Evolutionary conservation across 495 filamentous ascomycete genomes (phyloP).

Genomic region (Podospora tetraspora): DNA sequence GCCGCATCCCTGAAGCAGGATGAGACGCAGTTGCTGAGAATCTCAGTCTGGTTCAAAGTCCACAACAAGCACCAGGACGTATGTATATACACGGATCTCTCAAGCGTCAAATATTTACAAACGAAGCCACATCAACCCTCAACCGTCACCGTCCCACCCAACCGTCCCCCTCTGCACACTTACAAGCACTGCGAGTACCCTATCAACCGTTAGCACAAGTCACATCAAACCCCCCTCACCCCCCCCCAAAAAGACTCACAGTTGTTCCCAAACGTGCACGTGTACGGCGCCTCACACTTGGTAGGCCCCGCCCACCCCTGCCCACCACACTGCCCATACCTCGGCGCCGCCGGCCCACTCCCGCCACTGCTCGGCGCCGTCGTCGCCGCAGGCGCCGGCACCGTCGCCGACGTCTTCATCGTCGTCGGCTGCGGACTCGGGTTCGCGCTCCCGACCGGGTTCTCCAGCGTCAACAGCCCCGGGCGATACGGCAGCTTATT

Average conservation of each 20-base stretch:
- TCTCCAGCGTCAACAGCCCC: slow-evolving; percentile 46
- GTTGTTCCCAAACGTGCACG: slow-evolving; percentile 17
- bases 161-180: not conserved
- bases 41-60: not conserved
- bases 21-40: not conserved
- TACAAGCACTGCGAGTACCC: slow-evolving; percentile 10
- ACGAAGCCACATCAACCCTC: not conserved
- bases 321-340: slow-evolving; percentile 20
- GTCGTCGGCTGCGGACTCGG: not conserved
- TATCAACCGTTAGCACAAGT: not conserved
- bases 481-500: slow-evolving; percentile 46
- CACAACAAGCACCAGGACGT: not conserved
- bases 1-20: not conserved
- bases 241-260: not conserved
- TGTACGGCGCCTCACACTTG: slow-evolving; percentile 14
- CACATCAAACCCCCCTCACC: not conserved
- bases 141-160: too few relatives aligned
- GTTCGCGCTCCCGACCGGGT: not conserved
- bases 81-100: not conserved
- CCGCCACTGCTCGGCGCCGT: not conserved
- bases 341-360: slow-evolving; percentile 12
- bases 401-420: not conserved
- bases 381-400: not conserved
- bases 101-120: not conserved
- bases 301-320: slow-evolving; percentile 20